These are phyloP conservation scores for Puccinia triticina DNA, from an alignment of 1,284 basidiomycete genomes.

Conservation along the genomic window DNA sequence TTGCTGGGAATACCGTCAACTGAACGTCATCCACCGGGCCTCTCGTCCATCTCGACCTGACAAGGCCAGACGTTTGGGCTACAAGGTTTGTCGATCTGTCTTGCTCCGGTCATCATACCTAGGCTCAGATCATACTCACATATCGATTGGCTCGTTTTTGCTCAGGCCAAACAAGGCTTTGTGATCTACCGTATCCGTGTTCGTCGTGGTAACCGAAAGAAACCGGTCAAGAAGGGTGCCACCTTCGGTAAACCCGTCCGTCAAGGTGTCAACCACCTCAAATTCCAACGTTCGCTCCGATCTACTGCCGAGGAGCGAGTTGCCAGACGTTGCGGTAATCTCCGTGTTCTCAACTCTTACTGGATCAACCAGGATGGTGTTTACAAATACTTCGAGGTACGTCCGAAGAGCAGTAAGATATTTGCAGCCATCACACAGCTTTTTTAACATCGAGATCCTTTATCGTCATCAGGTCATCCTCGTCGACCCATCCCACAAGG, in stretches of 20 bases:
- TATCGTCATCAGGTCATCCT: conserved; percentile 91
- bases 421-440: conserved; percentile 68
- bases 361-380: conserved; percentile 85
- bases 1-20: conserved; percentile 99
- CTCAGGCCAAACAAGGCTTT: conserved; percentile 92
- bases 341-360: conserved; percentile 91
- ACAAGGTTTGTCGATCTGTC: conserved; percentile 67
- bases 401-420: conserved; percentile 67
- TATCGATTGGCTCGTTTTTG: neutral
- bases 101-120: neutral
- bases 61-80: conserved; percentile 97
- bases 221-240: conserved; percentile 96
- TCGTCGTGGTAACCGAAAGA: conserved; percentile 98
- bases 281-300: conserved; percentile 91
- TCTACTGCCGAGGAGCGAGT: conserved; percentile 98
- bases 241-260: conserved; percentile 99
- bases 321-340: conserved; percentile 90
- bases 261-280: conserved; percentile 99
- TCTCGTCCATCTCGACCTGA: conserved; percentile 97
- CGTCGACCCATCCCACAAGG: conserved; percentile 88
- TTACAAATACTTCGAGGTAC: conserved; percentile 49
- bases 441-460: conserved; percentile 59
- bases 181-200: conserved; percentile 97
- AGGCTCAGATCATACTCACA: too few species aligned
- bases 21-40: conserved; percentile 97